phyloP scores from a whole-genome alignment of 495 filamentous ascomycete genomes.

The Penicillium cosmopolitanum region DNA sequence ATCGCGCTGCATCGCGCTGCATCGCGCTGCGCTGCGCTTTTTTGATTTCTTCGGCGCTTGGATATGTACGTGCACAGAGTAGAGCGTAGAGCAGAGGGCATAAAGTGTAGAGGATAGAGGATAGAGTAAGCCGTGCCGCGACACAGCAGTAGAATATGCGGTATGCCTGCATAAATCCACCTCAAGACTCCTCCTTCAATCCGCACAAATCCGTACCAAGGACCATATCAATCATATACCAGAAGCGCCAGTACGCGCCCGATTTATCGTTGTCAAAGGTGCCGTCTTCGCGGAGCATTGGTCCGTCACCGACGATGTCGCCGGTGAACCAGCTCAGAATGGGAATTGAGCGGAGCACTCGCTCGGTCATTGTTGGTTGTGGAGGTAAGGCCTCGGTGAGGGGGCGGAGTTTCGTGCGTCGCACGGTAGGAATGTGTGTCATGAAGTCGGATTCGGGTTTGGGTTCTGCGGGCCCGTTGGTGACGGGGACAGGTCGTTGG shows the following conservation, averaged over 20 bases:
- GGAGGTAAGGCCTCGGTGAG: slow-evolving; percentile 65
- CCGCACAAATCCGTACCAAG: slow-evolving; percentile 55
- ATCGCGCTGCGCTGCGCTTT: no score
- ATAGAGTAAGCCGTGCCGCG: no score
- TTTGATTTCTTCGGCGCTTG: no score
- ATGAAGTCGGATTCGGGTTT: slow-evolving; percentile 52
- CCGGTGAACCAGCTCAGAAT: slow-evolving; percentile 71
- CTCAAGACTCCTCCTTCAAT: slow-evolving; percentile 52
- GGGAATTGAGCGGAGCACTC: slow-evolving; percentile 62
- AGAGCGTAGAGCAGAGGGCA: no score
- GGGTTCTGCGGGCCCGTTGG: slow-evolving; percentile 27
- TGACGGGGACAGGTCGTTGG: slow-evolving; percentile 28
- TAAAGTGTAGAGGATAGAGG: no score
- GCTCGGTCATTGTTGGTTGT: slow-evolving; percentile 61
- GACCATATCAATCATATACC: slow-evolving; percentile 50
- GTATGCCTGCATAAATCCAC: neutral
- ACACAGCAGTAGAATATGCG: no score
- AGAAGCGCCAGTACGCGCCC: slow-evolving; percentile 74
- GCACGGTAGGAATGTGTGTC: slow-evolving; percentile 54
- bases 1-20: no score
- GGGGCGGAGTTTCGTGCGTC: slow-evolving; percentile 56
- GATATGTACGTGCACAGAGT: no score
- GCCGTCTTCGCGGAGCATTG: slow-evolving; percentile 77
- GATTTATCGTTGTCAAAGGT: slow-evolving; percentile 77
- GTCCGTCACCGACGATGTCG: slow-evolving; percentile 78